Evolutionary conservation across 2,329 filamentous ascomycete genomes (phyloP), one percentile per base, ranked within the genome.

Genomic region (Myriosclerotinia curreyana): DNA sequence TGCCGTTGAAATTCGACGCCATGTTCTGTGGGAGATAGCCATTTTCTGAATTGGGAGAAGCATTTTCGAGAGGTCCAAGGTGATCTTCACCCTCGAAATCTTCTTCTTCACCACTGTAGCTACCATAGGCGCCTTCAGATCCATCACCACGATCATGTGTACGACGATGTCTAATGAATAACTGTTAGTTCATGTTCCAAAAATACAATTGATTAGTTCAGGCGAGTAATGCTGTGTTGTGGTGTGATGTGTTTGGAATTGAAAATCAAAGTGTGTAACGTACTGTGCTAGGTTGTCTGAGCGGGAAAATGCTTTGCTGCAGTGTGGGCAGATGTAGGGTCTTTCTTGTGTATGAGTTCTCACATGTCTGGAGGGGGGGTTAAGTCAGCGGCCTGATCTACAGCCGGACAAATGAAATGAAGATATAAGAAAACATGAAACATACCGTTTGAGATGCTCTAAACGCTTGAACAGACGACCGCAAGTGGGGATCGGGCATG

Each of bases 231-330:
- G 56, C 25, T 62, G 53, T 65, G 67, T 65, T 69, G 61, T 67
- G 62, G 66, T 66, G 70, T 71, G 66, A 5, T 31, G 31, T 56
- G 31, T 22, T 8, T 46, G 17, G 28, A 42, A 34, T 48, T 44
- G 20, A 28, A 59, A 51, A 44, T 48, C 66, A 68, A 65, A 63
- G 65, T 66, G 51, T 52, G 40, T 46, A 72, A 75, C 85, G 79
- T 92, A 96, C 90, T 99, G 95, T 77, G 95, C 95, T 79, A 99
- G 89, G 78, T 99, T 99, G 81, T 99, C 95, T 74, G 94, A 98
- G 79, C 95, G 85, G 66, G 95, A 98, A 79, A 99, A 99, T 70
- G 94, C 94, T 83, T 98, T 98, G 84, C 91, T 96, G 86, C 95
- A 99, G 78, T 96, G 89, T 72, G 91, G 90, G 85, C 95, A 99